A percentile compares a stretch with the other conserved stretches of the same genome.
Conservation (phyloP, 2,329 filamentous ascomycete species). For the Cordyceps tenuipes region DNA sequence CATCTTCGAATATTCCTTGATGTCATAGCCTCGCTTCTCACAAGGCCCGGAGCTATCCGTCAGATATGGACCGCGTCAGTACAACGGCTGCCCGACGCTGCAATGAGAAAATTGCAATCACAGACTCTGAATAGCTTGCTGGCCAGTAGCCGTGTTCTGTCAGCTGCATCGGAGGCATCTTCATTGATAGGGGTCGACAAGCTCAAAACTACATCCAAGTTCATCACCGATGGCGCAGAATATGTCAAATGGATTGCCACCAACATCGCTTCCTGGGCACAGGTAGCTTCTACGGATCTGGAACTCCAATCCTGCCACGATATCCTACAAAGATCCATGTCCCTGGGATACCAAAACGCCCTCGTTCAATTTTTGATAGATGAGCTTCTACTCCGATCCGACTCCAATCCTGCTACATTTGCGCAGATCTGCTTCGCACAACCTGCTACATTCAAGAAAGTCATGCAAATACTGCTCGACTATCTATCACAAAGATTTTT, state of each 20-base stretch:
- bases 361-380: constrained; percentile 30
- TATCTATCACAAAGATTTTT: constrained; percentile 41
- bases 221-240: constrained; percentile 55
- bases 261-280: constrained; percentile 46
- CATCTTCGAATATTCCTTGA: constrained; percentile 37
- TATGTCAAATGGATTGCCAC: constrained; percentile 66
- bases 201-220: constrained; percentile 28
- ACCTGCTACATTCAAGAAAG: constrained; percentile 20
- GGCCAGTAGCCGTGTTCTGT: constrained; percentile 41
- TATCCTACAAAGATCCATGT: constrained; percentile 52
- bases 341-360: constrained; percentile 57
- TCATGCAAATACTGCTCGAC: constrained; percentile 20
- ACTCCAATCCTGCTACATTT: constrained; percentile 19
- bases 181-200: constrained; percentile 33
- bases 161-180: constrained; percentile 47
- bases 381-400: constrained; percentile 28
- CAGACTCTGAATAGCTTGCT: constrained; percentile 35
- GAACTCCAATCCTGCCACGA: constrained; percentile 36
- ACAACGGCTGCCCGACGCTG: constrained; percentile 15
- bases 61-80: constrained; percentile 31
- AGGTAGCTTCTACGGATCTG: constrained; percentile 23
- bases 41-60: constrained; percentile 27
- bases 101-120: constrained; percentile 24
- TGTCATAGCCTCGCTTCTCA: constrained; percentile 34
- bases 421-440: constrained; percentile 23